Evolutionary conservation across 257 asterid genomes (phyloP).

Genomic region (Solanum paucissectum): DNA sequence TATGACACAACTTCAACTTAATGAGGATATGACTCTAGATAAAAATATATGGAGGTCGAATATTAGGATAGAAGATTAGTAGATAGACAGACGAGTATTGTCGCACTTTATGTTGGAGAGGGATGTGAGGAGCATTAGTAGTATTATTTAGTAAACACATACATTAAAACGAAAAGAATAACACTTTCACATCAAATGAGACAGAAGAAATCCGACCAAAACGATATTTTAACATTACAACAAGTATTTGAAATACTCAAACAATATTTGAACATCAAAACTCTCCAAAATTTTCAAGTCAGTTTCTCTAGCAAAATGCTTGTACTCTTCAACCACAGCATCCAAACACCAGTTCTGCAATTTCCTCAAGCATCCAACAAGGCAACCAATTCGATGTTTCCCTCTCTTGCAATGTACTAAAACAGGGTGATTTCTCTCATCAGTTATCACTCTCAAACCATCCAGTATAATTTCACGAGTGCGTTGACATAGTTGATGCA

Average conservation of each 20-base stretch:
- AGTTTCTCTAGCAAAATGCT: background rate
- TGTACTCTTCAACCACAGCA: background rate
- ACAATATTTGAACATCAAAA: background rate
- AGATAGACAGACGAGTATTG: no score
- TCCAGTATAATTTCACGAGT: background rate
- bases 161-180: background rate
- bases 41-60: background rate
- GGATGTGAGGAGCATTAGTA: background rate
- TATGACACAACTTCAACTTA: background rate
- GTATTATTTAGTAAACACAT: background rate
- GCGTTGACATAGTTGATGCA: background rate
- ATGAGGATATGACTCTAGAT: background rate
- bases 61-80: background rate
- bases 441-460: background rate
- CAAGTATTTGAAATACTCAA: background rate
- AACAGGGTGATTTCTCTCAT: background rate
- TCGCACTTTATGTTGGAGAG: background rate
- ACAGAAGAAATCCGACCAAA: background rate
- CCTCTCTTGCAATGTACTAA: background rate
- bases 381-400: background rate
- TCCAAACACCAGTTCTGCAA: background rate
- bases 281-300: background rate
- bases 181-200: background rate
- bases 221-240: background rate
- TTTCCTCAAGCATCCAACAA: slow-evolving; percentile 1